Base-by-base conservation (phyloP, 495 filamentous ascomycete genomes). In the Darksidea phi region DNA sequence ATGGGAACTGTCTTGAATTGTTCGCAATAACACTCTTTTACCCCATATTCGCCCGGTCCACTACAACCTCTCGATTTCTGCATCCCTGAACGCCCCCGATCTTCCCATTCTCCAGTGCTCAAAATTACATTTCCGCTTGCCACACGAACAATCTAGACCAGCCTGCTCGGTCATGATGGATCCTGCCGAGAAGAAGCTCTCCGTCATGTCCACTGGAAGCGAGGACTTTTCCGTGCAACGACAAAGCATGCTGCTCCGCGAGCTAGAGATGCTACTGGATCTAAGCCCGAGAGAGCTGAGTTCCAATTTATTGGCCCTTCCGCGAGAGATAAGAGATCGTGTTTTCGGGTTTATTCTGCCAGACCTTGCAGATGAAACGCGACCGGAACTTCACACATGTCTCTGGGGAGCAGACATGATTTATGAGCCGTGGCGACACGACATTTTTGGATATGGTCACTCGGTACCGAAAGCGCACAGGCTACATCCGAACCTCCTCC, bases 371-470 rank as follows among this genome's bases (percentile, higher is more conserved):
- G 48, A 49, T 6, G 21, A 36, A 8, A 20, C 6, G 1, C 48
- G 55, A n/a, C 61, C 61, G 10, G 61, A 64, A 45, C 50, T 64
- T 0, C 61, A 64, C 24, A 64, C 61, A 4, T 59, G 55, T 28
- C 42, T 59, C 0, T 64, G 61, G 61, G 48, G 54, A 6, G 61
- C 61, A 6, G 61, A 63, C 47, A 63, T 63, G 61, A 24, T 52
- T 13, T 54, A 63, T 20, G 61, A 63, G 34, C 61, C 61, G 6
- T 64, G 61, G 61, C 37, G 55, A 17, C 61, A 59, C 42, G 61
- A 64, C 37, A 64, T 37, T 20, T 64, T 59, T 48, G 54, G 54
- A 3, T 64, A 64, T 49, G 54, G 37, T 7, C 11, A 21, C 17
- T 41, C 41, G 1, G 61, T 64, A 4, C 55, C 61, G 11, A 53